Percentiles rank a stretch among this genome's conserved stretches.
Conservation (phyloP, 1,139 yeast species). For the Blastobotrys proliferans region DNA sequence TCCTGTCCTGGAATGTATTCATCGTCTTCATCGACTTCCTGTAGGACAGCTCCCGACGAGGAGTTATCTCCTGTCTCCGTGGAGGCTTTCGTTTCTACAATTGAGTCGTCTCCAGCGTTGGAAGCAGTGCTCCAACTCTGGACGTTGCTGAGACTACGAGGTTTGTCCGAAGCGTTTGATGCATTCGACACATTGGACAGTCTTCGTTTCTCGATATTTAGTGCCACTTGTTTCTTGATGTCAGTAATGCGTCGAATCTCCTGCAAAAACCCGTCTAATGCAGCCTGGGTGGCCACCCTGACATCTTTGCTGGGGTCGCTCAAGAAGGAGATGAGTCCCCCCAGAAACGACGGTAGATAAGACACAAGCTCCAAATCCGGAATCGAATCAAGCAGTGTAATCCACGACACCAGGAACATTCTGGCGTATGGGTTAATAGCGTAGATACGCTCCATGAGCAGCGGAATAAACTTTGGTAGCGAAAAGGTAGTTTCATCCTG, state of each 20-base stretch:
- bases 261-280: constrained; percentile 68
- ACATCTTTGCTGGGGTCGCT: constrained; percentile 87
- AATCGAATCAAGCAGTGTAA: constrained; percentile 81
- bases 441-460: constrained; percentile 83
- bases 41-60: background rate
- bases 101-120: background rate
- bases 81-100: background rate
- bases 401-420: constrained; percentile 89
- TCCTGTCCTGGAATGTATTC: constrained; percentile 82
- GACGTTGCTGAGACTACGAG: background rate
- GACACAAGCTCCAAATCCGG: constrained; percentile 88
- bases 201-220: background rate
- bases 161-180: background rate
- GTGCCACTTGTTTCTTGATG: constrained; percentile 46
- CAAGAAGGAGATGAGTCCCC: constrained; percentile 75
- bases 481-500: constrained; percentile 69
- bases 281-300: constrained; percentile 75
- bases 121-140: background rate
- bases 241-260: constrained; percentile 75
- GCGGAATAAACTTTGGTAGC: constrained; percentile 82
- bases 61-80: too few relatives aligned
- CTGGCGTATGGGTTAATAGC: constrained; percentile 91
- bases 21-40: constrained; percentile 35
- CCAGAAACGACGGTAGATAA: constrained; percentile 83
- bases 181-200: background rate